Evolutionary conservation across 2,329 filamentous ascomycete species (phyloP), one percentile per base, ranked within the genome.

Genomic region (Botryotinia globosa): DNA sequence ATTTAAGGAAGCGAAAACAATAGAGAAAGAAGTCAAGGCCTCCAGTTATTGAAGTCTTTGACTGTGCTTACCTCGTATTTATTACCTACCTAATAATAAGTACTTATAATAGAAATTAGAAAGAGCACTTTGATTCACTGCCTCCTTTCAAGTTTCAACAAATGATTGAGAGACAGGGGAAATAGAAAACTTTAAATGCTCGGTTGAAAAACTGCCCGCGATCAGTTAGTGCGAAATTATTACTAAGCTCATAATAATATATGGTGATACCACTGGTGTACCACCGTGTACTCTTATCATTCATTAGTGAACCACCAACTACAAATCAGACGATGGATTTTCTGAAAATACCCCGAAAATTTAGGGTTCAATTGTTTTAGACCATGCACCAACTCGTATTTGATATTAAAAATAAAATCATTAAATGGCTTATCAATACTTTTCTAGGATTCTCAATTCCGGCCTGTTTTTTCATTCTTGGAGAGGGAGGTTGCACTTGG

Each of bases 141-240:
- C 45, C 48, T 39, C 25, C 45, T 67, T 67, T 67, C 42, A 56
- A 32, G 34, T 67, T 67, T 67, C 42, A 56, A 32, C n/a, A 42
- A 67, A 42, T 56, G 34, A 56, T 20, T 7, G 48, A 42, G 48
- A 54, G 48, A 42, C 34, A 64, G 32, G 48, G 62, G 42, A 18
- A 25, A 14, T 22, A 32, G 8, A 22, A 54, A 67, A 54, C 64
- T 54, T 18, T 42, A 39, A 42, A 39, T 20, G 29, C 16, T 63
- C 25, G 58, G 37, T 63, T 42, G n/a, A 20, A 25, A 42, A 20
- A 22, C 58, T 39, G 29, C n/a, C 7, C 29, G 39, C 2, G 14
- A 61, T 25, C n/a, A 14, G 6, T 25, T 37, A 39, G 12, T 39
- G 34, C 34, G n/a, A 37, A 61, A 16, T 25, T 16, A 1, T n/a